Evolutionary conservation across 2,329 filamentous ascomycete genomes (phyloP).

Genomic region (Emydomyces testavorans): DNA sequence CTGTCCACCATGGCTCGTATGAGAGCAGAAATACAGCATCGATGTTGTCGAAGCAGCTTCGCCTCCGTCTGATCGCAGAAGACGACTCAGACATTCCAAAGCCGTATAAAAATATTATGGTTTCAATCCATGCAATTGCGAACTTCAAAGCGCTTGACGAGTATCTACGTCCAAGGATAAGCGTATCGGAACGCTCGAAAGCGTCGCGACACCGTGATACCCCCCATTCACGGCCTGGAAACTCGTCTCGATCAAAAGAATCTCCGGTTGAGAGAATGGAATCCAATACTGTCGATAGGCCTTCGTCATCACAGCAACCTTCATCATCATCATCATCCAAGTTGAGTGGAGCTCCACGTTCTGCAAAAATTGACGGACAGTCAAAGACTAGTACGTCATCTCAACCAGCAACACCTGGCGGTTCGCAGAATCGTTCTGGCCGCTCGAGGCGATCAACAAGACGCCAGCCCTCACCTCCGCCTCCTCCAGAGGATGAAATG

Average conservation of each 20-base stretch:
- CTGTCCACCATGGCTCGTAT: conserved; percentile 63
- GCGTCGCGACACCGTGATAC: conserved; percentile 49
- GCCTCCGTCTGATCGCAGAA: conserved; percentile 77
- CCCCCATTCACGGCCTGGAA: conserved; percentile 60
- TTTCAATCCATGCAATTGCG: conserved; percentile 94
- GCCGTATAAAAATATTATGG: conserved; percentile 87
- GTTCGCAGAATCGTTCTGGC: conserved; percentile 22
- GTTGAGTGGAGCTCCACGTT: conserved; percentile 2
- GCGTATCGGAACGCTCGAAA: conserved; percentile 61
- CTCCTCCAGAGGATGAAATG: conserved; percentile 46
- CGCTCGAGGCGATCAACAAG: conserved; percentile 11
- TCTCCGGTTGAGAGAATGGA: conserved; percentile 25
- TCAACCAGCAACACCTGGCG: conserved; percentile 27
- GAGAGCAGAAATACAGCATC: conserved; percentile 59
- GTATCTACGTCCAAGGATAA: conserved; percentile 84
- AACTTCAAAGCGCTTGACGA: conserved; percentile 96
- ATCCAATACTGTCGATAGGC: neutral
- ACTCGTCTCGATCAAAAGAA: conserved; percentile 53
- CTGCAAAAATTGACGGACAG: conserved; percentile 6
- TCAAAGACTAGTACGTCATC: neutral
- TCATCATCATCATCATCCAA: conserved; percentile 26
- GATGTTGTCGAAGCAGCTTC: conserved; percentile 92
- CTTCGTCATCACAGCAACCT: conserved; percentile 9
- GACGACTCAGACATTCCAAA: conserved; percentile 58
- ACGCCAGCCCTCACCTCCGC: conserved; percentile 21